phyloP scores from a whole-genome alignment of 257 asterid species.

The Cynanchum wilfordii region DNA sequence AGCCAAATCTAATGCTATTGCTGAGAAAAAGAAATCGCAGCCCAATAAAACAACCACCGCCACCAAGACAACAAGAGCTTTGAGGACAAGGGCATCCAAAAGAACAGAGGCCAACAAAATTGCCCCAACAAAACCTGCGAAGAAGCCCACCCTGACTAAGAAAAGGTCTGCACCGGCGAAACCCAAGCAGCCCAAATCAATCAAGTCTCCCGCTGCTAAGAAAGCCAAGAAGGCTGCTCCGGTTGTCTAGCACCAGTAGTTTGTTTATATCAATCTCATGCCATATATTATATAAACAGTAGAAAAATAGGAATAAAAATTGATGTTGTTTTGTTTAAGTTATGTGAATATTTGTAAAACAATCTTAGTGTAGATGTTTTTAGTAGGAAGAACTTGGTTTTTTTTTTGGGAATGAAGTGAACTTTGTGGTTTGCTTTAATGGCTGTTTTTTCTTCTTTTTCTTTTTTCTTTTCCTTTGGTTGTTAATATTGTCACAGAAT shows the following conservation, averaged over 20 bases:
- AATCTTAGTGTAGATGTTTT: background rate
- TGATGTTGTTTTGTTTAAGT: background rate
- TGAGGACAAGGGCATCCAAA: conserved; percentile 12
- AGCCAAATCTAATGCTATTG: conserved; percentile 8
- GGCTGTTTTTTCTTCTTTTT: background rate
- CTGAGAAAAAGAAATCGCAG: conserved; percentile 13
- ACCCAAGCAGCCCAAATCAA: conserved; percentile 54
- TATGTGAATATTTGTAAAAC: background rate
- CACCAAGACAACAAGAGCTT: conserved; percentile 10
- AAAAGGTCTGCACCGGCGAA: conserved; percentile 46
- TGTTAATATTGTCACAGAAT: background rate
- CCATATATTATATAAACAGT: background rate
- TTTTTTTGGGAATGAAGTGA: conserved; percentile 4
- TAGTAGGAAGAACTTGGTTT: background rate
- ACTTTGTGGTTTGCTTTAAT: background rate
- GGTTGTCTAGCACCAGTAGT: background rate
- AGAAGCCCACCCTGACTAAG: conserved; percentile 31
- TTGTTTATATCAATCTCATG: conserved; percentile 6
- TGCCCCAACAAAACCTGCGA: conserved; percentile 21
- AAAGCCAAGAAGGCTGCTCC: conserved; percentile 42
- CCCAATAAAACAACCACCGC: conserved; percentile 12
- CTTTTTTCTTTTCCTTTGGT: background rate
- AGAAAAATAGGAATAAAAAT: conserved; percentile 2
- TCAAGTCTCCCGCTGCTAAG: conserved; percentile 59
- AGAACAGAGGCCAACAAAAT: conserved; percentile 9